Evolutionary conservation across 139 green algal genomes (phyloP), one percentile per base, ranked within the genome.

Genomic region (Raphidocelis subcapitata): DNA sequence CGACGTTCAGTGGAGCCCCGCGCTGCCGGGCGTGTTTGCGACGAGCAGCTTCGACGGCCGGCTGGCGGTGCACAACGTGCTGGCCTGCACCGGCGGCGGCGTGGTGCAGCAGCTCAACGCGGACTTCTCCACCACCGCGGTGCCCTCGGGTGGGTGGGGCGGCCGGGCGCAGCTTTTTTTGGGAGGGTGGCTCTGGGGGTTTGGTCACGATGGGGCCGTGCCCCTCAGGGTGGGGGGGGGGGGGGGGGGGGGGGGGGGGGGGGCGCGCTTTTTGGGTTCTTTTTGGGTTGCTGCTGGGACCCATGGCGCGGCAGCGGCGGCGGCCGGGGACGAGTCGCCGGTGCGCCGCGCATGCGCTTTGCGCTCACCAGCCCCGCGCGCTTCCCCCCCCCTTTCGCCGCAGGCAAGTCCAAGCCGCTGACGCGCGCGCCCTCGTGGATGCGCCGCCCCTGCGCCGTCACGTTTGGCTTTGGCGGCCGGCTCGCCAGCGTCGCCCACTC

Each of bases 401-500:
- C 62, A 81, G 61, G 73, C 57, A 73, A 82, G 75, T 72, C 46
- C 55, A 64, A 79, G 69, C 86, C 86, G 0, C 73, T 91, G 61
- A 67, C 68, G 46, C 77, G 81, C 51, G 86, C 92, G 2, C 96
- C 95, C 0, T 78, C 81, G 2, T 99, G 96, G 96, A 84, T 99
- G 72, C 80, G 77, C 62, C 85, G 92, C 1, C 93, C 95, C 0
- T 76, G 36, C 18, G 85, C 85, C 23, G 93, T 84, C 0, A 82
- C 81, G 21, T 97, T 98, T 81, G 96, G 88, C 69, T 98, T 96
- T 85, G 93, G 92, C 54, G 92, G 91, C 56, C 86, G 81, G 24
- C 76, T 98, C 18, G 87, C 88, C 24, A 81, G 79, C 35, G 80
- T 97, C 54, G 70, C 29, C 33, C 90, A 94, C 71, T 68, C 81